These are phyloP conservation scores for Saturnispora dispora DNA, from an alignment of 805 yeast species.

Conservation along the genomic window DNA sequence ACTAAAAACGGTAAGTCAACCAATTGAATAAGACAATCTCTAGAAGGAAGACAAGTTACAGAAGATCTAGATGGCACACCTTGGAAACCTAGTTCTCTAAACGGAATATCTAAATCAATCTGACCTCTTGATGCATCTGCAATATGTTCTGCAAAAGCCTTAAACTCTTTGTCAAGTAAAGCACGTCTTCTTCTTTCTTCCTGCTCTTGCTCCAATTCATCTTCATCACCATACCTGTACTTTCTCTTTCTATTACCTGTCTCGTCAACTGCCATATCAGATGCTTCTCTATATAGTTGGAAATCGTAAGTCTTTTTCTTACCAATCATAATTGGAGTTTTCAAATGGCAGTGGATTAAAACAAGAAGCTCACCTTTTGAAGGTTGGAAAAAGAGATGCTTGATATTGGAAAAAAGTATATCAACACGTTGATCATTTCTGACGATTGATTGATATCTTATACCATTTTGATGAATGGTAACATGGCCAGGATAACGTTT, in stretches of 20 bases:
- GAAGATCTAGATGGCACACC: conserved; percentile 97
- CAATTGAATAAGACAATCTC: conserved; percentile 91
- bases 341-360: conserved; percentile 84
- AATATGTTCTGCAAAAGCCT: conserved; percentile 79
- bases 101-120: conserved; percentile 86
- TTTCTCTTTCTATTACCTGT: conserved; percentile 89
- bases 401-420: conserved; percentile 79
- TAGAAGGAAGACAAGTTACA: conserved; percentile 91
- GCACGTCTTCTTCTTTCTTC: conserved; percentile 93
- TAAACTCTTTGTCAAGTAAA: conserved; percentile 85
- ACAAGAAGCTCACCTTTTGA: conserved; percentile 92
- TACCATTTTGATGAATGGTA: conserved; percentile 92
- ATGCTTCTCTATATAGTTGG: conserved; percentile 93
- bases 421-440: conserved; percentile 83
- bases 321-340: conserved; percentile 89
- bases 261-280: conserved; percentile 93
- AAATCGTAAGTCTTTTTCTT: conserved; percentile 92
- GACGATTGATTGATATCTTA: conserved; percentile 81
- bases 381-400: conserved; percentile 92
- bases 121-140: conserved; percentile 80
- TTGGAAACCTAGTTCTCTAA: conserved; percentile 90
- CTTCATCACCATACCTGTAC: conserved; percentile 92
- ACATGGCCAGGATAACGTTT: conserved; percentile 87
- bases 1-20: conserved; percentile 94
- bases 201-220: conserved; percentile 96